Percentiles rank a stretch among this genome's conserved stretches.
Evolutionary conservation across 768 basidiomycete species (phyloP).

Genomic region (Tephrocybe sp.): DNA sequence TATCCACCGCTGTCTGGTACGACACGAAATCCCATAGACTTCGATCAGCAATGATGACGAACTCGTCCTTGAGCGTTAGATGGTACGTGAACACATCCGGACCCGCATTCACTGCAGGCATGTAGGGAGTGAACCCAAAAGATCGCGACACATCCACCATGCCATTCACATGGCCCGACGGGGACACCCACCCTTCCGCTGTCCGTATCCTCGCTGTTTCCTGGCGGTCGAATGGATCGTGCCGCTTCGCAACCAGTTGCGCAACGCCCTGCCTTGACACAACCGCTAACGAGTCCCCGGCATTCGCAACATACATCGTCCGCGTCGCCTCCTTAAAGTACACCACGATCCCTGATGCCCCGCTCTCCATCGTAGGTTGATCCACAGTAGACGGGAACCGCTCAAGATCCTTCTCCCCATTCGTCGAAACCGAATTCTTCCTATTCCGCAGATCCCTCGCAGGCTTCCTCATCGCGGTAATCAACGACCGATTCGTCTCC

Average conservation of each 20-base stretch:
- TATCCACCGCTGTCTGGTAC: conserved; percentile 95
- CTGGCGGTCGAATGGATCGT: conserved; percentile 84
- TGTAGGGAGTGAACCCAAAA: conserved; percentile 88
- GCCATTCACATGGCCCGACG: conserved; percentile 87
- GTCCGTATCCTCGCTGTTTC: conserved; percentile 87
- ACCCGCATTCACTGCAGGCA: conserved; percentile 87
- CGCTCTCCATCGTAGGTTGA: conserved; percentile 55
- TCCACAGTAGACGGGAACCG: conserved; percentile 32
- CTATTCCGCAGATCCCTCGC: conserved; percentile 29
- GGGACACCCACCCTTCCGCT: conserved; percentile 94
- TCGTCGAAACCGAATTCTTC: conserved; percentile 66
- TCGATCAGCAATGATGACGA: conserved; percentile 91
- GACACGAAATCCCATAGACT: conserved; percentile 94
- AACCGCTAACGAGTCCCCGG: conserved; percentile 85
- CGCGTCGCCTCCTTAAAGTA: conserved; percentile 64
- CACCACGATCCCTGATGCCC: conserved; percentile 83
- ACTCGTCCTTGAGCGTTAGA: conserved; percentile 85
- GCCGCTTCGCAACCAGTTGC: conserved; percentile 69
- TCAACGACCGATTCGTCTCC: conserved; percentile 73
- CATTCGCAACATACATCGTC: conserved; percentile 87
- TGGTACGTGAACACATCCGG: conserved; percentile 73
- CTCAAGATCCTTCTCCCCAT: conserved; percentile 32
- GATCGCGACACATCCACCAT: conserved; percentile 89
- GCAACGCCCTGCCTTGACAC: conserved; percentile 77
- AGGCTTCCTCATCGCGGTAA: conserved; percentile 36